These are phyloP conservation scores for Pyricularia sp. DNA, from an alignment of 2,329 filamentous ascomycete species.

Conservation along the genomic window DNA sequence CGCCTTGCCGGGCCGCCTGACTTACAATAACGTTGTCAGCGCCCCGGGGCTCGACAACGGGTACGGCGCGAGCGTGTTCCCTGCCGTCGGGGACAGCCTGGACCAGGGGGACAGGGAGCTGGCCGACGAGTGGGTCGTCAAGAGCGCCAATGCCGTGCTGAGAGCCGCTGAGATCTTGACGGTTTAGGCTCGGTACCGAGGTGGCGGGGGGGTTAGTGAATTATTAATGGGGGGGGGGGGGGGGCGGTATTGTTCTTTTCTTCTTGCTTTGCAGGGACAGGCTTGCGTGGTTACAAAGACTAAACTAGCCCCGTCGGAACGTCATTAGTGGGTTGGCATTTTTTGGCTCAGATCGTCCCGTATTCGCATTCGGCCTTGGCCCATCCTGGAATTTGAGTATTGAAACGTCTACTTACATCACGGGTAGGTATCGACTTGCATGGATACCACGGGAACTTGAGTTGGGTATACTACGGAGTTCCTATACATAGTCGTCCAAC, in stretches of 20 bases:
- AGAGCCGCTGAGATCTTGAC: slow-evolving; percentile 21
- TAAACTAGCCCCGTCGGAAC: not conserved
- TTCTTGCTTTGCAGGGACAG: too few species aligned
- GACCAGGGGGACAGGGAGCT: slow-evolving; percentile 33
- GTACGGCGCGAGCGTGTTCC: slow-evolving; percentile 30
- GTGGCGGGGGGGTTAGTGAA: too few species aligned
- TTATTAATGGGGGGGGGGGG: too few species aligned
- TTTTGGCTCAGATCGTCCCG: not conserved
- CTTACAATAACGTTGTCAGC: slow-evolving; percentile 35
- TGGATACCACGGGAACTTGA: too few species aligned
- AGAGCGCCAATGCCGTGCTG: slow-evolving; percentile 23
- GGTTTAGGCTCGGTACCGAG: not conserved
- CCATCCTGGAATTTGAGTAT: too few species aligned
- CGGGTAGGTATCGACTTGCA: too few species aligned
- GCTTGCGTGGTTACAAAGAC: not conserved
- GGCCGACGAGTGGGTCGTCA: slow-evolving; percentile 24
- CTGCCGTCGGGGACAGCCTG: slow-evolving; percentile 59
- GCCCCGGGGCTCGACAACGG: slow-evolving; percentile 37
- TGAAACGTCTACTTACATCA: too few species aligned
- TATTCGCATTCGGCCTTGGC: too few species aligned
- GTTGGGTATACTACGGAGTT: too few species aligned
- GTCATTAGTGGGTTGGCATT: not conserved
- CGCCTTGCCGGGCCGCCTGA: slow-evolving; percentile 33
- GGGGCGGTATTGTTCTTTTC: too few species aligned
- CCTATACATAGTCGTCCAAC: too few species aligned